Base-by-base conservation (phyloP, 2,329 filamentous ascomycete genomes). In the Chrysosporium queenslandicum region DNA sequence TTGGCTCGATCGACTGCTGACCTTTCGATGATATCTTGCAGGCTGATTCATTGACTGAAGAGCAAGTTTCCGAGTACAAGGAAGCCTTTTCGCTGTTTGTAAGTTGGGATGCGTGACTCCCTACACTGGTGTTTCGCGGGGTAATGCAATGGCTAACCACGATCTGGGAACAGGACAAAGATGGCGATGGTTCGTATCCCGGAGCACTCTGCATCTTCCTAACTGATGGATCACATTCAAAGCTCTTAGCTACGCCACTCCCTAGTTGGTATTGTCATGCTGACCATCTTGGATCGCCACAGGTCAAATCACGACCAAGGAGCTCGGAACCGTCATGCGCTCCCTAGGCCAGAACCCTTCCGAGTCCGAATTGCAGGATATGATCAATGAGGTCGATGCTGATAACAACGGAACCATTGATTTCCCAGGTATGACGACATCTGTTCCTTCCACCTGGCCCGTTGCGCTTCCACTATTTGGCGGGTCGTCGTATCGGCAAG, bases 51-150 rank as follows among this genome's bases (percentile, higher is more conserved):
- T 85, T 98, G 69, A 97, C 92, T 65, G 92, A 98, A 81, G 92
- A 98, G 78, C 92, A 98, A 82, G 92, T 98, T 72, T 97, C 92
- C 71, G 92, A 98, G 79, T 98, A 97, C 81, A 98, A 97, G 86
- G 92, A 98, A 79, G 92, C 92, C 52, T 98, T 98, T 78, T 98
- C 92, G 72, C 87, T 98, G 62, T 98, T 98, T 75, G 92, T 98
- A 85, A 85, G 92, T 83, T 52, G 27, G 25, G 9, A 34, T 23
- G 12, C 9, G n/a, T 30, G 39, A 27, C 34, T 39, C 27, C 40
- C 30, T 20, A 48, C n/a, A 34, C 25, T 8, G 20, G 6, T 20
- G 18, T 40, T 40, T 34, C 53, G 54, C 46, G 39, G 40, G 42
- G 50, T 46, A 48, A 36, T 16, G 14, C 48, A 4, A 2, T 20